phyloP scores from a whole-genome alignment of 2,329 filamentous ascomycete species.

The Cladorrhinum sp. region DNA sequence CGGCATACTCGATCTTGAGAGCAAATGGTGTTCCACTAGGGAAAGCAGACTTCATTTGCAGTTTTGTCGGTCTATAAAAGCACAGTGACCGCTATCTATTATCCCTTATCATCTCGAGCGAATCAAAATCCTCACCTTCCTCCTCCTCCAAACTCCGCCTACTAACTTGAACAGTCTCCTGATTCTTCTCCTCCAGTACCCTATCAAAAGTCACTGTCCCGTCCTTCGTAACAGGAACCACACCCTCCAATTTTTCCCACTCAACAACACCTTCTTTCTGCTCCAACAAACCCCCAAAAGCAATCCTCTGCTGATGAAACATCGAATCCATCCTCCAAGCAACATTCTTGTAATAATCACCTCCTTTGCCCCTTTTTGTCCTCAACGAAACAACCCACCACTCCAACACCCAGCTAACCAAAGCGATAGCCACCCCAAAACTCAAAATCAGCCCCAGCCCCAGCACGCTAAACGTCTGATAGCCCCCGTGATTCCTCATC shows the following conservation, averaged over 20 bases:
- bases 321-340: neutral
- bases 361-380: neutral
- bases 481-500: neutral
- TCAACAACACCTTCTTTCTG: neutral
- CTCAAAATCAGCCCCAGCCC: neutral
- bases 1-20: constrained; percentile 1
- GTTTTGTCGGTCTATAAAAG: neutral
- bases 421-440: neutral
- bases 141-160: neutral
- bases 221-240: neutral
- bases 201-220: neutral
- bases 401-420: neutral
- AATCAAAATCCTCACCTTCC: no score
- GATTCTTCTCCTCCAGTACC: neutral
- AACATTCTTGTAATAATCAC: neutral
- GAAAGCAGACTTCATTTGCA: neutral
- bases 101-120: no score
- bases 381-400: neutral
- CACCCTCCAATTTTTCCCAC: neutral
- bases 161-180: neutral
- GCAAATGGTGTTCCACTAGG: constrained; percentile 1
- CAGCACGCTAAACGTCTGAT: neutral
- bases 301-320: neutral
- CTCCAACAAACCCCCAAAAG: neutral
- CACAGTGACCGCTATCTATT: no score